These are phyloP conservation scores for Verbascum thapsus DNA, from an alignment of 257 asterid species.

Conservation along the genomic window DNA sequence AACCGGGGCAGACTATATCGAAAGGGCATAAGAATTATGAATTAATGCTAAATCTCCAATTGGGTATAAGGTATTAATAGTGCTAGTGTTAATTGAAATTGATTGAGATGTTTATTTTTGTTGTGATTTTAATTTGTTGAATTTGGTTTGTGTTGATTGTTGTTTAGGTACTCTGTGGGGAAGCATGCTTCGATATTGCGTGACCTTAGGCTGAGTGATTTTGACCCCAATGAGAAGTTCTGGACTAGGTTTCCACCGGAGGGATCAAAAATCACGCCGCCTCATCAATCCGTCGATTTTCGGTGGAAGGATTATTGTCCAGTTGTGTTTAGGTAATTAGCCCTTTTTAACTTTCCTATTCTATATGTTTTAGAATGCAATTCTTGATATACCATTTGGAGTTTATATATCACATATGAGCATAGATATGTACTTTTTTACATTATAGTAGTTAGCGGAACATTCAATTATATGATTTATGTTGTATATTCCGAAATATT, in stretches of 20 bases:
- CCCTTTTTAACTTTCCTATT: constrained; percentile 9
- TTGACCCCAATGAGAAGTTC: constrained; percentile 87
- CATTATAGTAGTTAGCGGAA: constrained; percentile 16
- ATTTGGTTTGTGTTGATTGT: constrained; percentile 15
- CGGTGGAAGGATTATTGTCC: constrained; percentile 97
- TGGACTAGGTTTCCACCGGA: constrained; percentile 90
- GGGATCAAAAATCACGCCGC: constrained; percentile 83
- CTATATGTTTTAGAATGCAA: constrained; percentile 1
- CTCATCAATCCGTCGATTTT: constrained; percentile 79
- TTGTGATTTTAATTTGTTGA: constrained; percentile 12
- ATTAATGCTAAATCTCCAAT: constrained; percentile 93
- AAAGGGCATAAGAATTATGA: constrained; percentile 96
- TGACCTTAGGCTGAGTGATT: constrained; percentile 71
- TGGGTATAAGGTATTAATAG: constrained; percentile 79
- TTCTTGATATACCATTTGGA: not conserved
- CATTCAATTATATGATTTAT: constrained; percentile 3
- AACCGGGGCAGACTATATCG: constrained; percentile 79
- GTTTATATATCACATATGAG: not conserved
- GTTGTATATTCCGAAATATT: constrained; percentile 24
- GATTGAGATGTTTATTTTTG: constrained; percentile 2
- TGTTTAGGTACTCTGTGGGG: constrained; percentile 70
- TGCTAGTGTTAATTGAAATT: not conserved
- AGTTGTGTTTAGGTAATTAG: constrained; percentile 68
- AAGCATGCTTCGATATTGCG: constrained; percentile 62
- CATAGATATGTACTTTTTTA: not conserved